Percentiles rank a stretch among this genome's conserved stretches.
Evolutionary conservation across 306 rosid genomes (phyloP).

Genomic region (Lathyrus aphaca): DNA sequence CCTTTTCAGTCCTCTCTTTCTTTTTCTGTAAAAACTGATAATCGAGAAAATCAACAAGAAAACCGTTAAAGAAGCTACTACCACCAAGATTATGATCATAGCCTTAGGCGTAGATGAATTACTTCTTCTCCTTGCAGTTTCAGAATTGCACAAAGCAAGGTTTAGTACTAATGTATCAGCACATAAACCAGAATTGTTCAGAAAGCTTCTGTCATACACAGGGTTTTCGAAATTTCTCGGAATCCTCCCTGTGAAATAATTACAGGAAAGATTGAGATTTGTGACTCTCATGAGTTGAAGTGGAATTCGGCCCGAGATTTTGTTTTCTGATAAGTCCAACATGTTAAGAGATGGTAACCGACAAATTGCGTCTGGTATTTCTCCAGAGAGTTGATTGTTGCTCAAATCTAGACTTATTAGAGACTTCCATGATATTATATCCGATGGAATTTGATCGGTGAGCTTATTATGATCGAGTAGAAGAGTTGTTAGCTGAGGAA

Average conservation of each 20-base stretch:
- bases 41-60: constrained; percentile 23
- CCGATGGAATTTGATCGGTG: constrained; percentile 48
- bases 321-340: constrained; percentile 68
- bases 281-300: constrained; percentile 35
- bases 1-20: constrained; percentile 27
- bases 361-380: constrained; percentile 52
- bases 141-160: constrained; percentile 49
- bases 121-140: constrained; percentile 37
- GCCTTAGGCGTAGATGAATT: constrained; percentile 48
- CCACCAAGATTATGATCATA: constrained; percentile 48
- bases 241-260: constrained; percentile 56
- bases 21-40: constrained; percentile 32
- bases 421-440: constrained; percentile 51
- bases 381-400: constrained; percentile 56
- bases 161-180: constrained; percentile 36
- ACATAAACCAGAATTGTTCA: constrained; percentile 68
- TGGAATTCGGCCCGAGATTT: constrained; percentile 66
- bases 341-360: constrained; percentile 45
- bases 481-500: constrained; percentile 47
- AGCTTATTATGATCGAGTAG: constrained; percentile 57
- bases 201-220: constrained; percentile 57
- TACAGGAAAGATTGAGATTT: constrained; percentile 46
- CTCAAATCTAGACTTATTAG: constrained; percentile 49
- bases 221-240: constrained; percentile 49
- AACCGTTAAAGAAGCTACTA: constrained; percentile 26